phyloP scores from a whole-genome alignment of 495 filamentous ascomycete genomes.

The Rhizodiscina lignyota region DNA sequence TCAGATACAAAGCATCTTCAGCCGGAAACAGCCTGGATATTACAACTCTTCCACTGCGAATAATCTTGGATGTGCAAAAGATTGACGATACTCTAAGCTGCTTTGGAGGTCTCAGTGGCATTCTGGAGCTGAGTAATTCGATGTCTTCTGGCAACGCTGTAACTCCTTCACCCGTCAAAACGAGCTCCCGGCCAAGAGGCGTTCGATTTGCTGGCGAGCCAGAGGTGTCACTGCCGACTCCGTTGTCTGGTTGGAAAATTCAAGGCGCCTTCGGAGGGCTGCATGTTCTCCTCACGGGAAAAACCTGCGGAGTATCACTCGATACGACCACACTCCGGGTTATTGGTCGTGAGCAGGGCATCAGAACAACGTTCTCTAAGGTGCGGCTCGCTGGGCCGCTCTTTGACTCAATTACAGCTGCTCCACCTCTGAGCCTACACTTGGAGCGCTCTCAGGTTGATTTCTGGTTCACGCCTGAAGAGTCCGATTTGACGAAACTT shows the following conservation, averaged over 20 bases:
- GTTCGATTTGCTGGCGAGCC: slow-evolving; percentile 55
- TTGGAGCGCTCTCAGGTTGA: slow-evolving; percentile 54
- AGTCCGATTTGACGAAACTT: slow-evolving; percentile 65
- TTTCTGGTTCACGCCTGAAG: slow-evolving; percentile 54
- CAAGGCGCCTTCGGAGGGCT: slow-evolving; percentile 65
- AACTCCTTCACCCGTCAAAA: slow-evolving; percentile 14
- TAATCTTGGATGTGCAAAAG: slow-evolving; percentile 63
- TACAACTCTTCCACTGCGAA: slow-evolving; percentile 45
- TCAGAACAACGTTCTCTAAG: slow-evolving; percentile 49
- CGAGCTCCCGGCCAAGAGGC: slow-evolving; percentile 17
- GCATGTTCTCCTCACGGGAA: slow-evolving; percentile 54
- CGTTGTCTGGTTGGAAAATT: slow-evolving; percentile 40
- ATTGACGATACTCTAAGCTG: slow-evolving; percentile 76
- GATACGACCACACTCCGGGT: slow-evolving; percentile 68
- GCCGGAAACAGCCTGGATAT: background rate
- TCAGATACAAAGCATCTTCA: slow-evolving; percentile 9
- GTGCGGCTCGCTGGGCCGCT: slow-evolving; percentile 58
- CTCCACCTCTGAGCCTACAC: slow-evolving; percentile 33
- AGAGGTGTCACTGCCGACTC: slow-evolving; percentile 21
- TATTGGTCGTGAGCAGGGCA: slow-evolving; percentile 49
- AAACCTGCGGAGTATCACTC: slow-evolving; percentile 53
- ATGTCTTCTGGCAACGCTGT: slow-evolving; percentile 55
- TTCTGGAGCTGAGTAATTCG: slow-evolving; percentile 74
- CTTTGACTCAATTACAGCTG: slow-evolving; percentile 24
- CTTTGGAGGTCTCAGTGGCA: slow-evolving; percentile 84